phyloP scores from a whole-genome alignment of 2,329 filamentous ascomycete species.

The Colletotrichum lindemuthianum region DNA sequence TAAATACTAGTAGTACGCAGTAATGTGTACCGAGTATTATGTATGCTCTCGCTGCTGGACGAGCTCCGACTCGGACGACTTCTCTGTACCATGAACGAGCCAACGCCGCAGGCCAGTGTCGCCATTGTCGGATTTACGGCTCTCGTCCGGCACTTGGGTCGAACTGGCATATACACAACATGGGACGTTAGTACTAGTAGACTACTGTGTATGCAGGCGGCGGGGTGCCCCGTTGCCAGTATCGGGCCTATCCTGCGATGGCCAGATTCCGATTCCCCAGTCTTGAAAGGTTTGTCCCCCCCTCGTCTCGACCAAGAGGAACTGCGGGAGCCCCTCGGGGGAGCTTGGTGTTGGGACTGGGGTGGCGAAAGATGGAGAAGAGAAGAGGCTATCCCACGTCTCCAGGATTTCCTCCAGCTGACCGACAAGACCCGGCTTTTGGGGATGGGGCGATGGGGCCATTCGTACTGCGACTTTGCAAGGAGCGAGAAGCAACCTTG shows the following conservation, averaged over 20 bases:
- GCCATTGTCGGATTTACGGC: slow-evolving; percentile 3
- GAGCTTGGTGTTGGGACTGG: slow-evolving; percentile 6
- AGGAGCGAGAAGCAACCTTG: too few relatives aligned
- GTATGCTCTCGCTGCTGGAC: not conserved
- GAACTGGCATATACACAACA: too few relatives aligned
- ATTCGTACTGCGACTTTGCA: too few relatives aligned
- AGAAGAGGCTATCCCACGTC: not conserved
- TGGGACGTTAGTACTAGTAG: too few relatives aligned
- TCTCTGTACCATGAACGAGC: not conserved
- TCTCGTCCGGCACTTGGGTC: slow-evolving; percentile 24
- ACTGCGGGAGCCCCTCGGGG: slow-evolving; percentile 31
- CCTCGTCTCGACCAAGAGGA: not conserved
- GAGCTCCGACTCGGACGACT: not conserved
- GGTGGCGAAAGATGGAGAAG: not conserved
- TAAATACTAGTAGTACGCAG: not conserved
- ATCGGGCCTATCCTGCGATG: slow-evolving; percentile 22
- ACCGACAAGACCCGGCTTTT: too few relatives aligned
- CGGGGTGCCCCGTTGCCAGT: slow-evolving; percentile 11
- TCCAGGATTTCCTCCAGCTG: too few relatives aligned
- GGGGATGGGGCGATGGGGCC: too few relatives aligned
- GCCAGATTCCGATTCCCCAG: slow-evolving; percentile 12
- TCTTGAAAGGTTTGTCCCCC: slow-evolving; percentile 5
- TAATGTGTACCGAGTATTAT: not conserved
- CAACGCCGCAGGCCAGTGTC: not conserved
- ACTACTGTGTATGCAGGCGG: not conserved